phyloP scores from a whole-genome alignment of 352 stramenopile species.

The Phytophthora litchii region DNA sequence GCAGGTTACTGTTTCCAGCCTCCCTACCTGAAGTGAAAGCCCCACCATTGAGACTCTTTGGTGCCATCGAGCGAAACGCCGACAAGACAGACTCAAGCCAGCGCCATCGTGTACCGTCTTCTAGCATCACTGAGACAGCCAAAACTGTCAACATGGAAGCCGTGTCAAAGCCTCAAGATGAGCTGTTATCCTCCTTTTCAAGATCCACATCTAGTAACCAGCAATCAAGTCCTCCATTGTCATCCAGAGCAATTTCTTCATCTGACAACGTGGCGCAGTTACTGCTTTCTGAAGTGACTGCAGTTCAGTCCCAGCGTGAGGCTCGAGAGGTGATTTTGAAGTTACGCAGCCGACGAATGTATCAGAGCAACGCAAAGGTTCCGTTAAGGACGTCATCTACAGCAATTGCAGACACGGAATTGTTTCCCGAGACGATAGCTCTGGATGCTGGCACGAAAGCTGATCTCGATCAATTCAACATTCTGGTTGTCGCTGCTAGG shows the following conservation, averaged over 20 bases:
- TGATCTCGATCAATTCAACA: slow-evolving; percentile 63
- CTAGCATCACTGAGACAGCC: neutral
- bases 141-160: neutral
- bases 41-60: slow-evolving; percentile 62
- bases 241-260: neutral
- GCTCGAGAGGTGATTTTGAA: slow-evolving; percentile 46
- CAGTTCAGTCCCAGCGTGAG: slow-evolving; percentile 35
- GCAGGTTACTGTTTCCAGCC: slow-evolving; percentile 32
- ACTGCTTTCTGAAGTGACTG: slow-evolving; percentile 6
- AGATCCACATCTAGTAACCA: slow-evolving; percentile 10
- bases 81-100: neutral
- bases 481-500: slow-evolving; percentile 52
- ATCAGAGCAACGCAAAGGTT: neutral
- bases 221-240: neutral
- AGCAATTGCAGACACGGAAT: slow-evolving; percentile 12
- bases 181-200: slow-evolving; percentile 8
- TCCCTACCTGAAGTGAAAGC: slow-evolving; percentile 41
- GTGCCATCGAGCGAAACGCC: slow-evolving; percentile 47
- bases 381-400: neutral
- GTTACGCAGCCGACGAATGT: slow-evolving; percentile 34
- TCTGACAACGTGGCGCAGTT: neutral
- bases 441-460: slow-evolving; percentile 40
- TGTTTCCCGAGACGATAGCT: slow-evolving; percentile 38
- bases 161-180: neutral
- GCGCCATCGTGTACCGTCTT: slow-evolving; percentile 8